Conservation (phyloP, 768 basidiomycete genomes). For the Pluteus cervinus region DNA sequence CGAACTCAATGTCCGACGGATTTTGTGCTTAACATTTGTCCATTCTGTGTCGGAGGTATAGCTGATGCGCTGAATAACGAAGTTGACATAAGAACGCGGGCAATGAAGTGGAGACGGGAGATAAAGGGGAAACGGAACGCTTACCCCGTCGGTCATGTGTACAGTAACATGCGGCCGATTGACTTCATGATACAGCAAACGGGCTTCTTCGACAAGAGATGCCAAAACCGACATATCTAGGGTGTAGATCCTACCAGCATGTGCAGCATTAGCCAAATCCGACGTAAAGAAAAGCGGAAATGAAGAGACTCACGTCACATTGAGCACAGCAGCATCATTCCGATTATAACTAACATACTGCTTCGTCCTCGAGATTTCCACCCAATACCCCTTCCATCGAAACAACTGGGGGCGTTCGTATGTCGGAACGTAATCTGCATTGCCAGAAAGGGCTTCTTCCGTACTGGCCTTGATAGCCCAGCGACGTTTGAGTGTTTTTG, state of each 20-base stretch:
- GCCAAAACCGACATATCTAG: constrained; percentile 35
- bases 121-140: constrained; percentile 6
- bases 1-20: constrained; percentile 49
- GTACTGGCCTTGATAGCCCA: constrained; percentile 27
- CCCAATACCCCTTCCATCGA: constrained; percentile 38
- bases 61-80: constrained; percentile 44
- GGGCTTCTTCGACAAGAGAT: constrained; percentile 35
- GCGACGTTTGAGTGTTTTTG: constrained; percentile 32
- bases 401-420: constrained; percentile 36
- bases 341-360: constrained; percentile 8
- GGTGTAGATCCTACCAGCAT: constrained; percentile 32
- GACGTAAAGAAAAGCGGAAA: constrained; percentile 2
- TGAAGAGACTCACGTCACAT: constrained; percentile 25
- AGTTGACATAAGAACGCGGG: constrained; percentile 24
- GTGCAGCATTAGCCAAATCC: background rate
- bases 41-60: constrained; percentile 15
- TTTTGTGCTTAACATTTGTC: constrained; percentile 44
- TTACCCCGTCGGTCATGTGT: constrained; percentile 27
- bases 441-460: constrained; percentile 14
- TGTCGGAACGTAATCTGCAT: constrained; percentile 37
- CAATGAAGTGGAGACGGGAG: too few relatives aligned
- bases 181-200: constrained; percentile 31
- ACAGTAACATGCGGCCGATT: constrained; percentile 36
- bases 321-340: constrained; percentile 12
- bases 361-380: constrained; percentile 25